Base-by-base conservation (phyloP, 768 basidiomycete genomes). In the Neoboletus brunneissimus region DNA sequence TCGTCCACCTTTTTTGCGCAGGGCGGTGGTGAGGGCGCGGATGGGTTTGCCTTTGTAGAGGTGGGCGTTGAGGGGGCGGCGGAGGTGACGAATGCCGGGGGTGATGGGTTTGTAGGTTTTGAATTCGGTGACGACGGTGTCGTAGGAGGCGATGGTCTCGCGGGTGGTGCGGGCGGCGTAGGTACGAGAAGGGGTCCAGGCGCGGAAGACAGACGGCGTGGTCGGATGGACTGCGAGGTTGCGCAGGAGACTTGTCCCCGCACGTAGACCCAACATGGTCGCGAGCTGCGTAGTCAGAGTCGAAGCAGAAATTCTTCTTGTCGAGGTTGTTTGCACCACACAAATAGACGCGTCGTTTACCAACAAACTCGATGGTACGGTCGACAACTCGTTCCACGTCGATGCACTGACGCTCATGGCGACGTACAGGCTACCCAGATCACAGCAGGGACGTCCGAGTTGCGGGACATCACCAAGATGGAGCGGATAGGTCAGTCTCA, bases 401-500 rank as follows among this genome's bases (percentile, higher is more conserved):
- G n/a, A 41, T 32, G 22, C 49, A 27, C 59, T 56, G 43, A 63
- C 27, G 42, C 20, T 41, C 43, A 58, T 62, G 55, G 11, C 45
- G 18, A 49, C 38, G 40, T 29, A 41, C 49, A 81, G 86, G 83
- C 86, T 13, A 80, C 88, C 69, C 83, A 88, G 69, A 93, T 93
- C 64, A 74, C 86, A 1, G 86, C 89, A 60, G 87, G 87, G 40
- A 85, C 87, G 46, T 84, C 88, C 41, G 89, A 92, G 71, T 73
- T 94, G 56, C 82, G 90, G 57, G 91, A 94, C 65, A 87, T 92
- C 56, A 91, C 90, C 53, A 91, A 91, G 80, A 91, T 94, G 85
- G 91, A 94, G 82, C 89, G 91, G 58, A 94, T 94, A 72, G 91
- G 90, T 88, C n/a, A n/a, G n/a, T n/a, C n/a, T n/a, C n/a, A n/a